Conservation (phyloP, 1,284 basidiomycete genomes). For the Pisolithus thermaeus region DNA sequence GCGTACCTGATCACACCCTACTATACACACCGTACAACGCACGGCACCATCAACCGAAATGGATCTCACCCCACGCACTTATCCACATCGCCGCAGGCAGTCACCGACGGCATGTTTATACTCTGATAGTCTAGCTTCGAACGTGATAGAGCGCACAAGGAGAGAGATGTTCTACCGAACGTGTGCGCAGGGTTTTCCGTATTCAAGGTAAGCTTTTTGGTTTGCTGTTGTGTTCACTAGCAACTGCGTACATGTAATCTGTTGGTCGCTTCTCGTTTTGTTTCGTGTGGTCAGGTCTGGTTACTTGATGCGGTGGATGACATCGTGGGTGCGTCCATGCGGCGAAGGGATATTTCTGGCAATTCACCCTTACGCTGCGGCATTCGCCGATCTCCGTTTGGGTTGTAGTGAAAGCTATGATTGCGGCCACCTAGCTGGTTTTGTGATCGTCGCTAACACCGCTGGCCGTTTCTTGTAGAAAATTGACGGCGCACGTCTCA, state of each 20-base stretch:
- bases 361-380: too few species aligned
- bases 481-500: constrained; percentile 53
- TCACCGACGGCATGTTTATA: constrained; percentile 10
- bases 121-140: constrained; percentile 21
- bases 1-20: too few species aligned
- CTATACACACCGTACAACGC: too few species aligned
- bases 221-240: not conserved
- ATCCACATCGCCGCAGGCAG: constrained; percentile 10
- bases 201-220: constrained; percentile 24
- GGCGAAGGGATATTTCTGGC: too few species aligned
- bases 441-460: not conserved
- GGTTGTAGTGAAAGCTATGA: too few species aligned
- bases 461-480: constrained; percentile 33
- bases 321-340: too few species aligned
- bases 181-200: constrained; percentile 25
- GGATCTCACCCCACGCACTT: not conserved
- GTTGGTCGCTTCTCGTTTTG: not conserved
- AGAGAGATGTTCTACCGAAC: constrained; percentile 13
- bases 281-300: not conserved
- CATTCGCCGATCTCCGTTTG: too few species aligned
- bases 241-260: too few species aligned
- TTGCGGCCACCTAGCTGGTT: too few species aligned
- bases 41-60: not conserved
- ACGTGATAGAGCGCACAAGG: constrained; percentile 18
- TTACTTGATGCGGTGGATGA: too few species aligned